Evolutionary conservation across 768 basidiomycete species (phyloP), one percentile per base, ranked within the genome.

Genomic region (Phaeolepiota aurea): DNA sequence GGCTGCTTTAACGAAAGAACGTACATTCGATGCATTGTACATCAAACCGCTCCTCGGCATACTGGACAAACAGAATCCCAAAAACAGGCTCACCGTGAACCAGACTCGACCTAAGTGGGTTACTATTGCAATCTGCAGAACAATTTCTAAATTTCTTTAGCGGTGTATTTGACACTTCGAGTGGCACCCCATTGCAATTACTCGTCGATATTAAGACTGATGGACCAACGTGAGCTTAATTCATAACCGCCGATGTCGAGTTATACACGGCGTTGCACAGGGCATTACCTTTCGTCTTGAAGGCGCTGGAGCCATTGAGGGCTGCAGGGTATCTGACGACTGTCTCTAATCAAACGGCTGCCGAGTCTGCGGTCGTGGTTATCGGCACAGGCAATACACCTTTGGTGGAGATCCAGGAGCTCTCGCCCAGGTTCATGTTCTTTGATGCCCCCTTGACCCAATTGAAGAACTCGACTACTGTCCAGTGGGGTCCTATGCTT

Each of bases 341-440:
- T 1, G 67, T 64, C 40, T 49, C 57, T 1, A 66, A 70, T 40
- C 66, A 66, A n/a, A 57, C 48, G 1, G 48, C 72, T 16, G 66
- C 51, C 2, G 28, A 35, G 3, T 62, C 61, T 13, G 56, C 62
- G 2, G 51, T 76, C 16, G 65, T 66, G 14, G 69, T 70, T 12
- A 56, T 75, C 30, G 72, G 74, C 16, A 74, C 72, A 11, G 74
- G 74, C 9, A 73, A 73, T 52, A 68, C 72, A 15, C 74, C 71
- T 19, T 58, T 76, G 5, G 65, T 65, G 22, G 62, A 56, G 7
- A 63, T 75, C 37, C 62, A 65, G 47, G 64, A 60, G 1, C 59
- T 72, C 18, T 52, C 54, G n/a, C 68, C 69, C 10, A 58, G 74
- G 12, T 69, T 74, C 47, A 54, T 70, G 35, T 74, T 76, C 53